Conservation (phyloP, 768 basidiomycete species). For the Russula virescens region DNA sequence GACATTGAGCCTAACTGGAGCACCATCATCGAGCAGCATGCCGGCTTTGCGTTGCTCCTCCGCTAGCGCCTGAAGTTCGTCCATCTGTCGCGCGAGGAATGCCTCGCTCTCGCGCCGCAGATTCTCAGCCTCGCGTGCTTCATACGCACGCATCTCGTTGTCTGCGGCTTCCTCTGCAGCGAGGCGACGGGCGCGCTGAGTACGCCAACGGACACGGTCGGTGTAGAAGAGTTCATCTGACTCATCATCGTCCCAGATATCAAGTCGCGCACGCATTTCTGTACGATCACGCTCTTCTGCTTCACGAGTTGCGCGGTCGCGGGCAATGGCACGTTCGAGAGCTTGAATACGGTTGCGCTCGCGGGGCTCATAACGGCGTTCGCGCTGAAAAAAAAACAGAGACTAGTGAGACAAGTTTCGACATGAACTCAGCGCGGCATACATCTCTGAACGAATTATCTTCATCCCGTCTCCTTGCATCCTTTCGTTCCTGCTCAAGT, state of each 20-base stretch:
- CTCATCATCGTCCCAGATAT: slow-evolving; percentile 90
- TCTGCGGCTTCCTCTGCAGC: slow-evolving; percentile 79
- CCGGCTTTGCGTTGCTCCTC: slow-evolving; percentile 90
- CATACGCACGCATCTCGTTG: slow-evolving; percentile 71
- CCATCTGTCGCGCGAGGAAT: slow-evolving; percentile 92
- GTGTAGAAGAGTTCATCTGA: slow-evolving; percentile 91
- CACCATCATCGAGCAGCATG: slow-evolving; percentile 84
- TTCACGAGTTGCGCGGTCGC: slow-evolving; percentile 65
- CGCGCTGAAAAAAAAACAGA: slow-evolving; percentile 54
- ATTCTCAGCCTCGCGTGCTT: slow-evolving; percentile 83
- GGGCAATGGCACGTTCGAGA: slow-evolving; percentile 68
- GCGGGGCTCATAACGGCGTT: slow-evolving; percentile 87
- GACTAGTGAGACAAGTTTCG: background rate
- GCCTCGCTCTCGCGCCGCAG: slow-evolving; percentile 87
- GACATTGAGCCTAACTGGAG: slow-evolving; percentile 82
- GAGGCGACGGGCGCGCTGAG: slow-evolving; percentile 62
- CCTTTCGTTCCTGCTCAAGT: slow-evolving; percentile 75
- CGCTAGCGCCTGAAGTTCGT: slow-evolving; percentile 88
- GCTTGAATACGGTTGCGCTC: slow-evolving; percentile 77
- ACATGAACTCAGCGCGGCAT: slow-evolving; percentile 26
- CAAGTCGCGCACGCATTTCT: slow-evolving; percentile 75
- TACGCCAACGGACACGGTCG: slow-evolving; percentile 88
- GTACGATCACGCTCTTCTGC: slow-evolving; percentile 73
- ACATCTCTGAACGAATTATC: slow-evolving; percentile 86
- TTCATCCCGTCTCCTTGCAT: slow-evolving; percentile 68